phyloP scores from a whole-genome alignment of 306 rosid genomes.

The Adenanthera pavonina region DNA sequence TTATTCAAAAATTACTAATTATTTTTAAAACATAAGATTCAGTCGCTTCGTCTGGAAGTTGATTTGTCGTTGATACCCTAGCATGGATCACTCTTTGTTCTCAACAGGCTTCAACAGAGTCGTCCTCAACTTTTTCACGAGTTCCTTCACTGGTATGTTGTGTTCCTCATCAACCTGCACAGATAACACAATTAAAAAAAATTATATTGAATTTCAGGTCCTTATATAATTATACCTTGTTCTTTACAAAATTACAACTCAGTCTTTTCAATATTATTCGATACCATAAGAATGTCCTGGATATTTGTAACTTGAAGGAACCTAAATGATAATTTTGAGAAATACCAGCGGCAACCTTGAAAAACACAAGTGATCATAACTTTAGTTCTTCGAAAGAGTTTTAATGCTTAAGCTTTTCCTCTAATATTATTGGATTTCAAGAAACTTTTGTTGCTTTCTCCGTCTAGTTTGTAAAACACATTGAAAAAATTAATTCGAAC shows the following conservation, averaged over 20 bases:
- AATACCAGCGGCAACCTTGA: neutral
- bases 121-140: constrained; percentile 40
- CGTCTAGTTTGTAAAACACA: neutral
- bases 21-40: neutral
- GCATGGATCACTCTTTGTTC: constrained; percentile 14
- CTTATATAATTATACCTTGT: neutral
- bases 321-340: neutral
- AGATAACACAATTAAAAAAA: neutral
- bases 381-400: neutral
- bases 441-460: neutral
- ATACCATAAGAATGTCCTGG: neutral
- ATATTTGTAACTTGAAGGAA: neutral
- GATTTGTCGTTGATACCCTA: neutral
- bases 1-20: neutral
- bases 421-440: too few relatives aligned
- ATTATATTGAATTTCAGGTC: neutral
- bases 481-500: too few relatives aligned
- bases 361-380: neutral
- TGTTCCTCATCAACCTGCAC: constrained; percentile 42
- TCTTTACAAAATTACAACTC: too few relatives aligned
- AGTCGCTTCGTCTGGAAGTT: neutral
- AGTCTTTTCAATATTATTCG: neutral
- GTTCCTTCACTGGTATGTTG: constrained; percentile 30
- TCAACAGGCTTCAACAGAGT: constrained; percentile 34
- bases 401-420: neutral